Percentiles rank a stretch among this genome's conserved stretches.
Conservation (phyloP, 2,329 filamentous ascomycete species). For the Didymella keratinophila region DNA sequence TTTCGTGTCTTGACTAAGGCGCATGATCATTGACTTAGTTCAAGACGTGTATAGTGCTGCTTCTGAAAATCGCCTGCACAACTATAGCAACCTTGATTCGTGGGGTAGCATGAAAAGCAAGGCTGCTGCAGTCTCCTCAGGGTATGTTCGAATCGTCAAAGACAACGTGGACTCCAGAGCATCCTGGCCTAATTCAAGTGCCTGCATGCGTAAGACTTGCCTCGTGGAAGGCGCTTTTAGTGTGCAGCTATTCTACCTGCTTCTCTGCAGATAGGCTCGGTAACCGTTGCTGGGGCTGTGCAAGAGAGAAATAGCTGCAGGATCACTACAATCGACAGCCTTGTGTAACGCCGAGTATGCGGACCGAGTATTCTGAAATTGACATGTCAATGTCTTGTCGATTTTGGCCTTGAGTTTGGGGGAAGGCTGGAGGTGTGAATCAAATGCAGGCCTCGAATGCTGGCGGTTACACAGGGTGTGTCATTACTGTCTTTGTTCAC, state of each 20-base stretch:
- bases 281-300: constrained; percentile 19
- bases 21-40: not conserved
- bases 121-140: constrained; percentile 1
- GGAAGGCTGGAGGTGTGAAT: constrained; percentile 14
- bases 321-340: constrained; percentile 8
- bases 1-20: constrained; percentile 6
- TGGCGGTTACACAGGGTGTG: constrained; percentile 21
- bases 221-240: constrained; percentile 1
- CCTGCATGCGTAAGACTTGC: not conserved
- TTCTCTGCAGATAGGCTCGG: constrained; percentile 11
- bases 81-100: constrained; percentile 8
- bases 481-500: constrained; percentile 23
- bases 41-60: not conserved
- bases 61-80: not conserved
- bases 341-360: constrained; percentile 17
- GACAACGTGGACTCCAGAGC: not conserved
- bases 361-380: constrained; percentile 11
- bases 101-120: constrained; percentile 4
- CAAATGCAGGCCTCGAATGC: constrained; percentile 17
- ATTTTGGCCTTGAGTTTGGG: constrained; percentile 12
- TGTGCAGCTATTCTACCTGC: constrained; percentile 5
- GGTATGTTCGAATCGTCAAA: not conserved
- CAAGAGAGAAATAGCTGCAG: constrained; percentile 16
- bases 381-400: constrained; percentile 13
- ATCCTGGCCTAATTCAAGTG: not conserved